Evolutionary conservation across 179 eudicot genomes (phyloP), one percentile per base, ranked within the genome.

Genomic region (Silene coronaria): DNA sequence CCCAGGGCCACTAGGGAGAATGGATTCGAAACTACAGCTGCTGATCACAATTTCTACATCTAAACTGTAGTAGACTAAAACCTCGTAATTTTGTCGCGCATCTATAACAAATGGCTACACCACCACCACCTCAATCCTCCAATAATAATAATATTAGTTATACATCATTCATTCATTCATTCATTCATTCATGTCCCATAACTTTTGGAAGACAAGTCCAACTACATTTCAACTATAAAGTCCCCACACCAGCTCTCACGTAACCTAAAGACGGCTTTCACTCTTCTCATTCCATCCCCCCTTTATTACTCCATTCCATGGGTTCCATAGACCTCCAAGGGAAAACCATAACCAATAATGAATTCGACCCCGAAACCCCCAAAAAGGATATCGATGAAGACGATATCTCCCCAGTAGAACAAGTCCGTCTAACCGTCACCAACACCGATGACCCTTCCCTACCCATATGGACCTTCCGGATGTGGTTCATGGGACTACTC

Each of bases 381-480:
- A 76, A 42, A 16, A 74, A 66, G 61, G 38, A 57, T 48, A 12
- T 30, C 42, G 83, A 83, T 30, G 83, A 76, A 0, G 93, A 92
- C 17, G 88, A 90, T 0, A 77, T 78, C 32, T 89, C 96, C 11
- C 97, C 97, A 0, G 85, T 92, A 26, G 97, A 92, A 73, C 88
- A 92, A 69, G 97, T 92, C 65, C 89, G 96, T 16, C 76, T 92
- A 55, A 92, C 93, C 11, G 97, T 92, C 1, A 23, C 87, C 57
- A 90, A 84, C 83, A 83, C 88, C 27, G 96, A 92, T 78, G 96
- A 92, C 81, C 91, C 91, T 21, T 83, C 84, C 75, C 87, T 88
- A 28, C 96, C 97, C 28, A 88, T 90, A 64, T 92, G 96, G 93
- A 90, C 93, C 48, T 92, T 92, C 71, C 89, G 96, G 72, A 89